Evolutionary conservation across 2,329 filamentous ascomycete species (phyloP).

Genomic region (Cladosporium sp.): DNA sequence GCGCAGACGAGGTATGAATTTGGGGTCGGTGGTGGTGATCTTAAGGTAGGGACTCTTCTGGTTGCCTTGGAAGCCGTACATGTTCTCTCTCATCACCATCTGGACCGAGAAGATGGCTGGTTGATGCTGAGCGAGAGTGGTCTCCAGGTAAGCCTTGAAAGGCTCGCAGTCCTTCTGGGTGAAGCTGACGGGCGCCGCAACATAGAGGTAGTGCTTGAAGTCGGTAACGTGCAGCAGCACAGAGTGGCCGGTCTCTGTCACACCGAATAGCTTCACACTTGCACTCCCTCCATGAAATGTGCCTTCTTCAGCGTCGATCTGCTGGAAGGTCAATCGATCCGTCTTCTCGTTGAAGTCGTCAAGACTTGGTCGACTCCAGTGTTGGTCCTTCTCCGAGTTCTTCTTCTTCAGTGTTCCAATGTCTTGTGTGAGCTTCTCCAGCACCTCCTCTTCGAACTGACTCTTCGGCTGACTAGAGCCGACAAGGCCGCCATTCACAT

Average conservation of each 20-base stretch:
- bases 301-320: slow-evolving; percentile 93
- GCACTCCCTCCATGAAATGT: slow-evolving; percentile 69
- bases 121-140: slow-evolving; percentile 67
- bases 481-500: slow-evolving; percentile 50
- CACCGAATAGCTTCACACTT: slow-evolving; percentile 87
- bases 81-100: slow-evolving; percentile 79
- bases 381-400: slow-evolving; percentile 88
- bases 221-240: slow-evolving; percentile 91
- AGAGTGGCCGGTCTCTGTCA: slow-evolving; percentile 81
- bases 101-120: slow-evolving; percentile 74
- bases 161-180: slow-evolving; percentile 68
- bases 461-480: slow-evolving; percentile 80
- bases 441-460: slow-evolving; percentile 84
- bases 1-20: slow-evolving; percentile 71
- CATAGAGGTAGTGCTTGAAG: slow-evolving; percentile 94
- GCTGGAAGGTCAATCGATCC: slow-evolving; percentile 81
- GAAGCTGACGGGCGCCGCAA: slow-evolving; percentile 81
- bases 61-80: slow-evolving; percentile 93
- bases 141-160: slow-evolving; percentile 77
- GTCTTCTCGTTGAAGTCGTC: slow-evolving; percentile 57
- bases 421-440: slow-evolving; percentile 94
- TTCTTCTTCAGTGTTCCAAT: slow-evolving; percentile 78
- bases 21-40: slow-evolving; percentile 87
- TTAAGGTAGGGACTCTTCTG: slow-evolving; percentile 88
- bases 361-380: slow-evolving; percentile 70